Conservation (phyloP, 31 red algal species). For the Bonnemaisonia californica region DNA sequence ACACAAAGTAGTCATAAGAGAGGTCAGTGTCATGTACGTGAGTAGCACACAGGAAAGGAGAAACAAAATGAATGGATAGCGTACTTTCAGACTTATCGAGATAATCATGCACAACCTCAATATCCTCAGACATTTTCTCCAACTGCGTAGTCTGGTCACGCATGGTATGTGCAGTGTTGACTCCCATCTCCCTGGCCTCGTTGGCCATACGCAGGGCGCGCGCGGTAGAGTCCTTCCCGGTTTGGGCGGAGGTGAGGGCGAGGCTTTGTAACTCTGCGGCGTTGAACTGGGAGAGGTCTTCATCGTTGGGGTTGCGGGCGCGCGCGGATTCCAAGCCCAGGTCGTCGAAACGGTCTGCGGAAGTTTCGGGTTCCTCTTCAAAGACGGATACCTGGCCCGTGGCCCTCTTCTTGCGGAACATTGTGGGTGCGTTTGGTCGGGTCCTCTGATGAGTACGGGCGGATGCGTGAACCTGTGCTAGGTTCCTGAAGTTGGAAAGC, state of each 20-base stretch:
- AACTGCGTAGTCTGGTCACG: conserved; percentile 50
- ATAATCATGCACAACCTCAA: conserved; percentile 62
- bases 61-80: no score
- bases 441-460: no score
- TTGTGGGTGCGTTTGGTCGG: no score
- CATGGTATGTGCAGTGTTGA: conserved; percentile 29
- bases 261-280: conserved; percentile 13
- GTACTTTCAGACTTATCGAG: conserved; percentile 56
- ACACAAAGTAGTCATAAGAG: no score
- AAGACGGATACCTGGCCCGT: no score
- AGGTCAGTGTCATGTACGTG: no score
- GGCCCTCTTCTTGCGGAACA: no score
- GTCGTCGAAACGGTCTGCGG: conserved; percentile 13
- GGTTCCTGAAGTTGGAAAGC: no score
- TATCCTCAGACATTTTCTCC: conserved; percentile 46
- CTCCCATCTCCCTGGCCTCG: conserved; percentile 48
- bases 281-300: conserved; percentile 27
- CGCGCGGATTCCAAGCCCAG: background rate
- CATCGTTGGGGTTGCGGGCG: background rate
- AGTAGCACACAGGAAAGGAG: no score
- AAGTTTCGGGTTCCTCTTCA: no score
- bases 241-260: conserved; percentile 29
- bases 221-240: conserved; percentile 38
- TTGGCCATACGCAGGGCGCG: conserved; percentile 42
- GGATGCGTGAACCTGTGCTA: no score